Conservation (phyloP, 2,329 filamentous ascomycete species). For the Parasarocladium wereldwijsianum region DNA sequence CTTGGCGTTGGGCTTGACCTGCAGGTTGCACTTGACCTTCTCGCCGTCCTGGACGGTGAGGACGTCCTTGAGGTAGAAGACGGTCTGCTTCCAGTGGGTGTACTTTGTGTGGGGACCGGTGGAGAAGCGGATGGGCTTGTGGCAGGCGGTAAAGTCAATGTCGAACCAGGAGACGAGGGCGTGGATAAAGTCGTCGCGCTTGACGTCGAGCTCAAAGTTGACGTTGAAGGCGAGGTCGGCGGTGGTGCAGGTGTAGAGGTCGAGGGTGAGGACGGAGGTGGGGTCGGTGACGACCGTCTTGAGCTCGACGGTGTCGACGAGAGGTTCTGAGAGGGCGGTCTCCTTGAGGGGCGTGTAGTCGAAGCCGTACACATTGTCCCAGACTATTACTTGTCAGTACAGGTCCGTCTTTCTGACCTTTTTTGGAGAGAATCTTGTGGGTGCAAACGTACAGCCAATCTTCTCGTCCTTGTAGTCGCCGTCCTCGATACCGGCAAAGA, state of each 20-base stretch:
- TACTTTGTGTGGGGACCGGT: constrained; percentile 98
- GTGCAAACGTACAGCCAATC: constrained; percentile 69
- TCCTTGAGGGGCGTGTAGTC: constrained; percentile 89
- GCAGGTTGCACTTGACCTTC: constrained; percentile 55
- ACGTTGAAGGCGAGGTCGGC: constrained; percentile 73
- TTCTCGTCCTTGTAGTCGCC: constrained; percentile 99
- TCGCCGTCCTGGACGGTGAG: constrained; percentile 84
- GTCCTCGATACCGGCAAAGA: constrained; percentile 92
- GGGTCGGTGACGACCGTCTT: constrained; percentile 96
- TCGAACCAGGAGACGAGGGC: constrained; percentile 98
- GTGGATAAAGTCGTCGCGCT: constrained; percentile 89
- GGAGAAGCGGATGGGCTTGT: constrained; percentile 94
- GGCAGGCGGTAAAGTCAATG: constrained; percentile 95
- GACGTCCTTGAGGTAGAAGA: constrained; percentile 92
- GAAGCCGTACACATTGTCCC: constrained; percentile 98
- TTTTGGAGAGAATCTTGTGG: too few relatives aligned
- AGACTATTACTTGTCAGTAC: constrained; percentile 46
- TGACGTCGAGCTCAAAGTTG: constrained; percentile 60
- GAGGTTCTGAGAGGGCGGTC: constrained; percentile 84
- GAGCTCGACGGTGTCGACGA: constrained; percentile 94
- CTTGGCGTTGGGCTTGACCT: constrained; percentile 81
- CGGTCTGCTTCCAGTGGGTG: constrained; percentile 99
- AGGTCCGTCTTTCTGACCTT: too few relatives aligned
- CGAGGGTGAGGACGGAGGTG: constrained; percentile 67
- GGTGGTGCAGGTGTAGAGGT: constrained; percentile 79